Conservation (phyloP, 495 filamentous ascomycete species). For the Halenospora varia region DNA sequence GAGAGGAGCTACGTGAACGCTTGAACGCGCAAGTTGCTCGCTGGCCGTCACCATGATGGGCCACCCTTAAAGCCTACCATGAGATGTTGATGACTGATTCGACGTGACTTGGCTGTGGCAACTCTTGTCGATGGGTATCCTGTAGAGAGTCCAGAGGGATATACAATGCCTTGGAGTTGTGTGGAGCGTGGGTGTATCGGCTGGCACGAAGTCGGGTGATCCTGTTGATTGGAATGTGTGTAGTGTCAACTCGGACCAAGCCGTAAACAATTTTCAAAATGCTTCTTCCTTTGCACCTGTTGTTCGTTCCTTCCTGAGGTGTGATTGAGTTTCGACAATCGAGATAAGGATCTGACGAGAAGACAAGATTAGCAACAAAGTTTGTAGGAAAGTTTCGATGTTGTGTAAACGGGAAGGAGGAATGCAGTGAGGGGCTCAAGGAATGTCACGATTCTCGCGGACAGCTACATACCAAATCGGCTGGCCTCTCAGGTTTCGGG, state of each 20-base stretch:
- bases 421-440: conserved; percentile 20
- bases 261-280: background rate
- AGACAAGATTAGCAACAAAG: conserved; percentile 11
- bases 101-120: conserved; percentile 1
- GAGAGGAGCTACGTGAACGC: conserved; percentile 70
- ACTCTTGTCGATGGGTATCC: background rate
- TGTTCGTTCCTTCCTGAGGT: background rate
- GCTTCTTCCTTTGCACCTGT: background rate
- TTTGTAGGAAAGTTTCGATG: conserved; percentile 8
- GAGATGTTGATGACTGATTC: conserved; percentile 1
- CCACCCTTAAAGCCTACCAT: conserved; percentile 21
- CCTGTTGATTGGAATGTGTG: too few species aligned
- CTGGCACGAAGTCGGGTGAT: too few species aligned
- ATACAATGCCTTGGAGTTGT: background rate
- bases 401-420: conserved; percentile 16
- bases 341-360: conserved; percentile 4
- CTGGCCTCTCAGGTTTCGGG: conserved; percentile 20
- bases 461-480: conserved; percentile 22
- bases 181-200: background rate
- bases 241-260: background rate
- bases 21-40: conserved; percentile 47
- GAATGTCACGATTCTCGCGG: conserved; percentile 18
- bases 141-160: background rate
- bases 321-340: background rate
- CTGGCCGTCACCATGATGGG: conserved; percentile 45